Evolutionary conservation across 2,329 filamentous ascomycete genomes (phyloP).

Genomic region (Talaromyces islandicus): DNA sequence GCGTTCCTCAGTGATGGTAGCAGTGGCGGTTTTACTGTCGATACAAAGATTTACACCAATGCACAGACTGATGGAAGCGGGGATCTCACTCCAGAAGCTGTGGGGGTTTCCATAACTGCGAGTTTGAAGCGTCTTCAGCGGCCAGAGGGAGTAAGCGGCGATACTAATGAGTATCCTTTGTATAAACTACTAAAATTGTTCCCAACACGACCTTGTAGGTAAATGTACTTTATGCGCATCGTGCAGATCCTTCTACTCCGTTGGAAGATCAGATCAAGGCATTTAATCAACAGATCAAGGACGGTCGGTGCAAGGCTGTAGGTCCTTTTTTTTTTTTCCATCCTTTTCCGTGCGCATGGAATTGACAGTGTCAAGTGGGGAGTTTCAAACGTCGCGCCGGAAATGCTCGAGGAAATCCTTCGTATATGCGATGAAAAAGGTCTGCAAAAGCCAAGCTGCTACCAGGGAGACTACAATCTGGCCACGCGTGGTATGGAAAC

Average conservation of each 20-base stretch:
- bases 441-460: conserved; percentile 33
- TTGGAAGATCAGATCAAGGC: conserved; percentile 31
- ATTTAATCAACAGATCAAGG: conserved; percentile 24
- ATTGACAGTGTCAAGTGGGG: conserved; percentile 24
- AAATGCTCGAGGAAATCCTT: conserved; percentile 25
- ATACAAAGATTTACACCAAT: conserved; percentile 30
- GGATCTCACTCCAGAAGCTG: conserved; percentile 19
- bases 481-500: conserved; percentile 31
- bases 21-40: conserved; percentile 22
- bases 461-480: conserved; percentile 37
- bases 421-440: conserved; percentile 26
- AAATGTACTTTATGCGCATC: conserved; percentile 34
- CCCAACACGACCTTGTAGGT: conserved; percentile 15
- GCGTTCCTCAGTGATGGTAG: conserved; percentile 1
- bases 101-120: conserved; percentile 19
- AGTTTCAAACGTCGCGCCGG: conserved; percentile 30
- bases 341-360: conserved; percentile 1
- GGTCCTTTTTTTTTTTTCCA: conserved; percentile 21
- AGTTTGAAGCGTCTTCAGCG: conserved; percentile 23
- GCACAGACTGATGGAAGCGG: conserved; percentile 21
- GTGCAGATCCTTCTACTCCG: conserved; percentile 26
- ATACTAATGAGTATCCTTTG: background rate
- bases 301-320: conserved; percentile 15
- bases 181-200: background rate
- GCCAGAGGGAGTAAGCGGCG: background rate